phyloP scores from a whole-genome alignment of 108 stramenopile species.

The Tribonema minus region DNA sequence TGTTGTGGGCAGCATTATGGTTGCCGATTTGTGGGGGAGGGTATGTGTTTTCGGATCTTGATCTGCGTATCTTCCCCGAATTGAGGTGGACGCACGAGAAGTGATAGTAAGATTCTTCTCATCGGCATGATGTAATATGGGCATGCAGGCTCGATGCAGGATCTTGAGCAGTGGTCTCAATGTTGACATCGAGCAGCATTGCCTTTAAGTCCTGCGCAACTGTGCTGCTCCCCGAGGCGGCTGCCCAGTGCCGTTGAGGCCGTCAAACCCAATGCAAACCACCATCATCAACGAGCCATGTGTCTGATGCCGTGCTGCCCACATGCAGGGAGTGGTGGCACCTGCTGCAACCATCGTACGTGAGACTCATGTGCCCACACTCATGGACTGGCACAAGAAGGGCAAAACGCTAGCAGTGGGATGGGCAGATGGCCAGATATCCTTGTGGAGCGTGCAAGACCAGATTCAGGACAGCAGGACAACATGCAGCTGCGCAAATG shows the following conservation, averaged over 20 bases:
- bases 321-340: neutral
- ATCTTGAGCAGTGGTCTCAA: too few species aligned
- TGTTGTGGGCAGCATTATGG: neutral
- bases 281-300: neutral
- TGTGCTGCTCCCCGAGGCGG: too few species aligned
- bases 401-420: conserved; percentile 28
- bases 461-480: conserved; percentile 20
- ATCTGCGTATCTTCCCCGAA: neutral
- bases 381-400: too few species aligned
- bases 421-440: conserved; percentile 45
- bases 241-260: neutral
- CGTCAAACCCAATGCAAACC: conserved; percentile 6
- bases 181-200: too few species aligned
- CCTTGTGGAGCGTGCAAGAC: conserved; percentile 50
- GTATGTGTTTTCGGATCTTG: neutral
- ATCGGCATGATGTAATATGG: too few species aligned
- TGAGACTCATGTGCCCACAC: neutral
- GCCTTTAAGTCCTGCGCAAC: too few species aligned
- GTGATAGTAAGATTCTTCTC: neutral
- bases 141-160: too few species aligned
- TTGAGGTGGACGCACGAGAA: neutral
- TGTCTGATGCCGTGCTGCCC: neutral
- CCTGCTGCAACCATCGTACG: neutral
- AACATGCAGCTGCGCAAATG: too few species aligned
- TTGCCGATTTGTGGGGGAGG: neutral